Conservation (phyloP, 2,329 filamentous ascomycete genomes). For the Fusarium hainanense region DNA sequence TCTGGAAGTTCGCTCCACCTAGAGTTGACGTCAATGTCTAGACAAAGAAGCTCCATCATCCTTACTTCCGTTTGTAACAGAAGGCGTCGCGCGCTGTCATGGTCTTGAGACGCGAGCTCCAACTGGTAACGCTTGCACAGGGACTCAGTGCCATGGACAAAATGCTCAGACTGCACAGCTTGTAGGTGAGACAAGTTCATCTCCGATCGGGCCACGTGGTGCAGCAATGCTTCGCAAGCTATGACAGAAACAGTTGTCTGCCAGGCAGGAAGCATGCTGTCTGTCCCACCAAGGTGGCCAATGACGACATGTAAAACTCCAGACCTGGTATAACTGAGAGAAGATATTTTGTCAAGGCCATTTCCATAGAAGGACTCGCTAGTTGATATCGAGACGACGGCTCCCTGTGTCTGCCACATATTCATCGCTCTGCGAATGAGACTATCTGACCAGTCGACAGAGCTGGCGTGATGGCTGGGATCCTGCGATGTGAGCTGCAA, state of each 20-base stretch:
- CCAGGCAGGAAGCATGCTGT: not conserved
- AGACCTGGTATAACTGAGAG: not conserved
- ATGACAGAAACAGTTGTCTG: not conserved
- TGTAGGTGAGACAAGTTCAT: not conserved
- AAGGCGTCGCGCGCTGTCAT: not conserved
- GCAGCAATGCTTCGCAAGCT: not conserved
- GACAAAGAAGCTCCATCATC: not conserved
- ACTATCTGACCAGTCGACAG: not conserved
- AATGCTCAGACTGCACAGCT: slow-evolving; percentile 5
- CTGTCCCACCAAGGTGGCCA: not conserved
- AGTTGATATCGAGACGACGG: not conserved
- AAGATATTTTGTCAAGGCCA: not conserved
- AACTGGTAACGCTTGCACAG: not conserved
- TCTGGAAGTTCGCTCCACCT: not conserved
- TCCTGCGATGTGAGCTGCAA: not conserved
- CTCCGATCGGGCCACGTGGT: not conserved
- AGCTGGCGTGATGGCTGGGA: not conserved
- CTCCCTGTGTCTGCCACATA: not conserved
- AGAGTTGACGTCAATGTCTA: not conserved
- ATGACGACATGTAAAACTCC: not conserved
- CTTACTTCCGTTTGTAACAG: not conserved
- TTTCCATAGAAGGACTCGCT: not conserved
- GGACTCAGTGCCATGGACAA: not conserved
- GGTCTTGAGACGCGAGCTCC: not conserved
- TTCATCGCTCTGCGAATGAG: not conserved